Base-by-base conservation (phyloP, 768 basidiomycete genomes). In the Russula ochroleuca region DNA sequence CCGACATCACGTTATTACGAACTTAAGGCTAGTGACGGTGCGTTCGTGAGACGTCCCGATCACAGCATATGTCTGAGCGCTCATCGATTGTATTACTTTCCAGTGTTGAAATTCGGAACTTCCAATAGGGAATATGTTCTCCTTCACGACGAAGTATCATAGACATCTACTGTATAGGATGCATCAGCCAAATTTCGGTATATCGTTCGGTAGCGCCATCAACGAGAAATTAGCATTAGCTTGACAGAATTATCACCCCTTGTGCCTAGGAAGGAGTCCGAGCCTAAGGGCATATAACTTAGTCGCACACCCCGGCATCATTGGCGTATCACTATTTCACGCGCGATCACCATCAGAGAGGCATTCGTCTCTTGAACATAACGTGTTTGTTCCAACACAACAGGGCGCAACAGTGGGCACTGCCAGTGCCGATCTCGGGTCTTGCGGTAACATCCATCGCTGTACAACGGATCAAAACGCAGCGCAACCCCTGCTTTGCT, bases 1-100 rank as follows among this genome's bases (percentile, higher is more conserved):
- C 97, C 97, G 2, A 78, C 85, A 1, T 87, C 93, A 9, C 79
- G 96, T 64, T 99, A 85, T 73, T 95, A 88, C 72, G 94, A 96
- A 73, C 77, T 96, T 57, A 86, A 81, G 73, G 77, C 82, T 21
- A 81, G 84, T 28, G 94, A 96, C 74, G 87, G 93, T 94, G 63
- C 61, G 87, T 73, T 21, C 8, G 13, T 47, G 48, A 45, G 23
- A 40, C 45, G 50, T 47, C 14, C 25, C 57, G 17, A 55, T 53
- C 33, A 17, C 40, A 15, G 5, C 6, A 5, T 14, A 15, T 45
- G 10, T 15, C 55, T 62, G 72, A 21, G 68, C 35, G 28, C 57
- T 61, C 59, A 19, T 23, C 60, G 45, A 35, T 35, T 35, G 28
- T 5, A 28, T 28, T 28, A 4, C 2, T 15, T 13, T 41, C 23